phyloP scores from a whole-genome alignment of 352 stramenopile species.

The Phytopythium sindhum region DNA sequence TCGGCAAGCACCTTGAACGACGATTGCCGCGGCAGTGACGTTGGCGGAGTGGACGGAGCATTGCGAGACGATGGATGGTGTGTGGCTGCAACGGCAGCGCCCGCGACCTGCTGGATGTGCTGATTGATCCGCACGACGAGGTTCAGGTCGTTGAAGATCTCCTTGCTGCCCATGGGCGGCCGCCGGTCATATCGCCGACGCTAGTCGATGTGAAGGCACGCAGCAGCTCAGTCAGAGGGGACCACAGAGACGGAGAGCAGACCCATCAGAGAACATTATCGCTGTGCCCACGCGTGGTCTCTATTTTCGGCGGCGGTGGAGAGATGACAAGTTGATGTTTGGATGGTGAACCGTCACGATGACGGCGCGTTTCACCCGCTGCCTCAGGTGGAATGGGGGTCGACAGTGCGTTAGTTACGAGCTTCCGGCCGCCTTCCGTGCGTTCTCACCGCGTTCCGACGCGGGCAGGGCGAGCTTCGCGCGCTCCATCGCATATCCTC shows the following conservation, averaged over 20 bases:
- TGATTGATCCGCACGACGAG: slow-evolving; percentile 68
- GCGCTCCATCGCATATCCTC: neutral
- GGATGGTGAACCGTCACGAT: neutral
- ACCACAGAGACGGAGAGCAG: neutral
- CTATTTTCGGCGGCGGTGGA: neutral
- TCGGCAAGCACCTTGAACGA: slow-evolving; percentile 77
- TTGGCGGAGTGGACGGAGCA: slow-evolving; percentile 3
- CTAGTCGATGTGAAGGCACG: neutral
- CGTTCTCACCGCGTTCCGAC: neutral
- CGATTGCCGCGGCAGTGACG: slow-evolving; percentile 35
- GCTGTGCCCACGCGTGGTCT: no score
- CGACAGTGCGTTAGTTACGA: neutral
- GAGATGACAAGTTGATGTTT: no score
- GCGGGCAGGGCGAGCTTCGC: no score
- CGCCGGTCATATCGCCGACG: neutral
- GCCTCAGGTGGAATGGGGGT: neutral
- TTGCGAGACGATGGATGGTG: neutral
- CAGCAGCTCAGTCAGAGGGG: neutral
- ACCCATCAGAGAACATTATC: neutral
- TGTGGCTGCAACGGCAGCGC: neutral
- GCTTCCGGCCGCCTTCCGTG: neutral
- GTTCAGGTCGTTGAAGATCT: slow-evolving; percentile 76
- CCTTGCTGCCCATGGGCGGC: slow-evolving; percentile 30
- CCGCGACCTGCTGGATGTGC: slow-evolving; percentile 41
- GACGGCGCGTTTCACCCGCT: neutral